Conservation (phyloP, 2,329 filamentous ascomycete genomes). For the Claviceps citrina region DNA sequence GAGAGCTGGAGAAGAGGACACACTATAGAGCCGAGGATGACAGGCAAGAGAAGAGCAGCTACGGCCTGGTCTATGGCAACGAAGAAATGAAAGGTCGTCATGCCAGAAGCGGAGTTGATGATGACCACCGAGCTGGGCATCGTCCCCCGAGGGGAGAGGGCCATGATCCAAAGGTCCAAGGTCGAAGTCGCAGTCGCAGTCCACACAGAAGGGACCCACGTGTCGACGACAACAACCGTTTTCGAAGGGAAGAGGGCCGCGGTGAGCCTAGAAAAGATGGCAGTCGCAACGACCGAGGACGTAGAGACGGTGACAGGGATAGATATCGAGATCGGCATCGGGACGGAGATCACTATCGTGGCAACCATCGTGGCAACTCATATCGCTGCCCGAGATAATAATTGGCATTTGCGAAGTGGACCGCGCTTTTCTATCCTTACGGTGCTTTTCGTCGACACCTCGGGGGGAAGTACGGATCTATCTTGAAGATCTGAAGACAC, state of each 20-base stretch:
- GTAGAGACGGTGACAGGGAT: conserved; percentile 1
- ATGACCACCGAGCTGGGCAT: conserved; percentile 12
- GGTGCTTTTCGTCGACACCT: neutral
- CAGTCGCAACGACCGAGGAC: conserved; percentile 7
- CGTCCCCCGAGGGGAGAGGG: conserved; percentile 5
- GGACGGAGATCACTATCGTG: conserved; percentile 1
- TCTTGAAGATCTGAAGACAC: too few relatives aligned
- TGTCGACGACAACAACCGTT: neutral
- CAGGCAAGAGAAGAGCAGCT: conserved; percentile 31
- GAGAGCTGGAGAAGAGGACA: conserved; percentile 72
- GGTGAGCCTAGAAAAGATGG: conserved; percentile 12
- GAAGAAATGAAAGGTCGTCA: conserved; percentile 45
- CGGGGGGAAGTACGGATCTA: too few relatives aligned
- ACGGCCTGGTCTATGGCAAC: conserved; percentile 70
- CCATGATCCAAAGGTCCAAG: neutral
- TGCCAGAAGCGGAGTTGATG: conserved; percentile 21
- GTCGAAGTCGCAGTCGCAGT: conserved; percentile 28
- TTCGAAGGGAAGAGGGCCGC: conserved; percentile 14
- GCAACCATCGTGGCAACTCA: conserved; percentile 8
- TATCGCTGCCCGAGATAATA: conserved; percentile 8
- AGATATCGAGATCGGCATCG: conserved; percentile 6
- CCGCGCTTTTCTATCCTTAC: neutral
- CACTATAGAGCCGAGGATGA: conserved; percentile 66
- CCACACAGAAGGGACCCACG: conserved; percentile 17
- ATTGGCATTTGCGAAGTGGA: neutral